Evolutionary conservation across 2,329 filamentous ascomycete genomes (phyloP), one percentile per base, ranked within the genome.

Genomic region (Ascosphaera apis): DNA sequence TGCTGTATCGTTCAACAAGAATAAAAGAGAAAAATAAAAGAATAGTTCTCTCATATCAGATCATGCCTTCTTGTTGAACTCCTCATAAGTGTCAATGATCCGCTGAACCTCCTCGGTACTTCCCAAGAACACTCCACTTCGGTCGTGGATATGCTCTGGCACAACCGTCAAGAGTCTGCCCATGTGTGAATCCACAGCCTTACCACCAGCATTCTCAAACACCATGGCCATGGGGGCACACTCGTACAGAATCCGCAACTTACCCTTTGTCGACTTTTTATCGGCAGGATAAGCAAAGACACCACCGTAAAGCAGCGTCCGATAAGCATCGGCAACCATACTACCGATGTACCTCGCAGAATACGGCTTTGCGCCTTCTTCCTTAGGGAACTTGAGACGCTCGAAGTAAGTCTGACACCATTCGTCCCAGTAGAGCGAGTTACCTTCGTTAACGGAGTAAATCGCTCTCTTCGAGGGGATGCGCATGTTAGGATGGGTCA

Each of bases 191-290:
- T 95, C 76, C 37, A 98, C 63, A 13, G 88, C 88, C 57, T 91
- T 75, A 41, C 88, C 88, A 47, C 88, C 88, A 48, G 88, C 88
- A 60, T 98, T 93, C 61, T 98, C 88, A 56, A 98, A 95, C 4
- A 98, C 71, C 76, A 95, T 79, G 16, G 88, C 88, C 88, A 98
- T 98, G 28, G 88, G 88, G 11, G 88, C 88, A 54, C 88, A 98
- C 64, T 98, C 88, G 60, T 98, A 98, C 48, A 98, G 56, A 46
- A 98, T 98, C 44, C 88, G 71, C 46, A 98, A 69, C 66, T 98
- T 98, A 47, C 88, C 88, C 72, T 95, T 98, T 44, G 84, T 82
- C 52, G 78, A 91, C 74, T 98, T 95, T 66, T 84, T 91, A 53
- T 98, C 88, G 11, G 86, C 81, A 0, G 88, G 88, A 54, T 98